Percentiles rank a stretch among this genome's conserved stretches.
Conservation (phyloP, 2,329 filamentous ascomycete species). For the Hirsutella rhossiliensis region DNA sequence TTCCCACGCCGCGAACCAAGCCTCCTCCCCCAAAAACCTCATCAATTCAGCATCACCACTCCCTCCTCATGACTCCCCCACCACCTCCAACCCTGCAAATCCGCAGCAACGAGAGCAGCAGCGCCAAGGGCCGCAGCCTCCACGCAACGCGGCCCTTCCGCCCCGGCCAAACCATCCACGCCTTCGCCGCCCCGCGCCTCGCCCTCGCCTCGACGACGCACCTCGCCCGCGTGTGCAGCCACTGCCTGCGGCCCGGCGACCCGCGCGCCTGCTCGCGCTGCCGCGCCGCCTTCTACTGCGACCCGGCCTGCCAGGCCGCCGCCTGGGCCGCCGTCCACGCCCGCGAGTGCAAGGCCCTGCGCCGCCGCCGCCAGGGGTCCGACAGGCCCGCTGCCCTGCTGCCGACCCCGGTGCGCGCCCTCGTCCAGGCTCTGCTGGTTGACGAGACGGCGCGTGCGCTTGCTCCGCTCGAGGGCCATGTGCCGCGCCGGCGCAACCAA, state of each 20-base stretch:
- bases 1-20: too few species aligned
- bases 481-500: slow-evolving; percentile 3
- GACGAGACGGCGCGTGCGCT: slow-evolving; percentile 20
- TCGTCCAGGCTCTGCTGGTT: slow-evolving; percentile 37
- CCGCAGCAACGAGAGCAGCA: slow-evolving; percentile 11
- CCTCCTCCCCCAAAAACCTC: too few species aligned
- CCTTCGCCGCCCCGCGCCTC: slow-evolving; percentile 27
- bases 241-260: slow-evolving; percentile 28
- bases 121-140: slow-evolving; percentile 32
- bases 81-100: slow-evolving; percentile 11
- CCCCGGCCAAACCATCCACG: slow-evolving; percentile 33
- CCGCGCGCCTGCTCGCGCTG: slow-evolving; percentile 39
- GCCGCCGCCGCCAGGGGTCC: slow-evolving; percentile 9
- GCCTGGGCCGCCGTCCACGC: slow-evolving; percentile 42
- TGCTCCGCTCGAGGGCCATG: slow-evolving; percentile 33
- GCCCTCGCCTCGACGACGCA: slow-evolving; percentile 33
- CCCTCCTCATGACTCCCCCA: not conserved
- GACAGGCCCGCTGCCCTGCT: slow-evolving; percentile 17
- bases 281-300: slow-evolving; percentile 42
- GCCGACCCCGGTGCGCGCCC: slow-evolving; percentile 42
- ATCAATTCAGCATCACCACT: too few species aligned
- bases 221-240: slow-evolving; percentile 31
- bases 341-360: slow-evolving; percentile 39
- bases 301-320: slow-evolving; percentile 36
- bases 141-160: slow-evolving; percentile 27